A percentile compares a stretch with the other conserved stretches of the same genome.
Conservation (phyloP, 2,329 filamentous ascomycete species). For the Botrytis sinoallii region DNA sequence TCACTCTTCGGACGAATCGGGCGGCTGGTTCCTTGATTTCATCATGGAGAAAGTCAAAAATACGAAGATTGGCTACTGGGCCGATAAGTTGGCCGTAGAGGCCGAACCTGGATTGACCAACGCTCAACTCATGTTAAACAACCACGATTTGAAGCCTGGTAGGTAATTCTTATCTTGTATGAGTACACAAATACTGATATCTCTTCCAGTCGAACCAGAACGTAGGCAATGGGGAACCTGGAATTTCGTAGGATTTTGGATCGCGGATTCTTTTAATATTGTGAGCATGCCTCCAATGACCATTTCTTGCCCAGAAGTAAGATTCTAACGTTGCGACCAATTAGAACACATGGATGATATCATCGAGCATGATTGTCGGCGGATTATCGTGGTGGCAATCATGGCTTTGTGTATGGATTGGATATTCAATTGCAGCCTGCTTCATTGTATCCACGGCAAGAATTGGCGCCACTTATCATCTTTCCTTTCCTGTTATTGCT, state of each 20-base stretch:
- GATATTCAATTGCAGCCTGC: conserved; percentile 71
- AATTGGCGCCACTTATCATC: conserved; percentile 83
- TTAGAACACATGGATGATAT: conserved; percentile 89
- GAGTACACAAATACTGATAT: conserved; percentile 25
- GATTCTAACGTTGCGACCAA: conserved; percentile 27
- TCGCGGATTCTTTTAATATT: conserved; percentile 82
- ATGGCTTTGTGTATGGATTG: conserved; percentile 84
- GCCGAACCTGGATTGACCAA: conserved; percentile 73
- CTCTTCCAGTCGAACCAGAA: conserved; percentile 62
- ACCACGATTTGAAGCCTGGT: conserved; percentile 72
- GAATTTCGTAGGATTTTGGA: conserved; percentile 89
- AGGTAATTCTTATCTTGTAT: conserved; percentile 16
- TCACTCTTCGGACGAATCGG: conserved; percentile 32
- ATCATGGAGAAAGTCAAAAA: conserved; percentile 40
- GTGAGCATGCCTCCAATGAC: conserved; percentile 37
- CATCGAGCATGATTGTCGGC: conserved; percentile 71
- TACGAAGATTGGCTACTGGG: conserved; percentile 32
- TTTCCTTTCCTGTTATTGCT: conserved; percentile 79
- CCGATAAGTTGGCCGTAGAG: conserved; percentile 66
- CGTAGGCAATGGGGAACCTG: conserved; percentile 80
- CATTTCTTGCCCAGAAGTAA: background rate
- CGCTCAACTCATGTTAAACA: conserved; percentile 81
- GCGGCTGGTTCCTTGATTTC: conserved; percentile 41
- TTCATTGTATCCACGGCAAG: conserved; percentile 78
- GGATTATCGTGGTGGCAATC: conserved; percentile 91